These are phyloP conservation scores for Colletotrichum agaves DNA, from an alignment of 2,329 filamentous ascomycete genomes.

Conservation along the genomic window DNA sequence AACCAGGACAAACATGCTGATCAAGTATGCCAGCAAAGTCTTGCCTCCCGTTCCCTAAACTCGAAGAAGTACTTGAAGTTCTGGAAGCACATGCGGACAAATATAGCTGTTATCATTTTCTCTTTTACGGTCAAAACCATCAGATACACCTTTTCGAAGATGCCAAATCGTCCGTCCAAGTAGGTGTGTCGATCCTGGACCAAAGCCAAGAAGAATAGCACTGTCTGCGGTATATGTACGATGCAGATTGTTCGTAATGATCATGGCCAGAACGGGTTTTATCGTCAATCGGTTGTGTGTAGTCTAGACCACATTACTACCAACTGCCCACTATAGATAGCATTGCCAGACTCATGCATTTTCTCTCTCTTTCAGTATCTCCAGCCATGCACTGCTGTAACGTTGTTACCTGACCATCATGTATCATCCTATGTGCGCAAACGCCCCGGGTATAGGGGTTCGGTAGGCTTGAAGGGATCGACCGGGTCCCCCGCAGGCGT, in stretches of 20 bases:
- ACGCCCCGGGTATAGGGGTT: conserved; percentile 57
- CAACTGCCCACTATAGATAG: conserved; percentile 56
- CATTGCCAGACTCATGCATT: too few species aligned
- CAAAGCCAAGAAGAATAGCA: conserved; percentile 62
- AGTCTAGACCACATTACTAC: conserved; percentile 56
- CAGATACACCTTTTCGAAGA: conserved; percentile 66
- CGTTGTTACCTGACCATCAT: too few species aligned
- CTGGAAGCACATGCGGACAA: conserved; percentile 51
- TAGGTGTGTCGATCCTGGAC: conserved; percentile 45
- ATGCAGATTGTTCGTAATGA: conserved; percentile 60
- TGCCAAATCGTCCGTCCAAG: conserved; percentile 47
- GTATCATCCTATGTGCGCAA: conserved; percentile 54
- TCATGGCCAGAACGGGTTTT: conserved; percentile 57
- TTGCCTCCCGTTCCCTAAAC: conserved; percentile 21
- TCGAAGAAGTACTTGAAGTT: conserved; percentile 31
- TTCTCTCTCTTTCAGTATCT: too few species aligned
- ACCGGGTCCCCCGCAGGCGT: conserved; percentile 55
- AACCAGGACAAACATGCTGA: conserved; percentile 53
- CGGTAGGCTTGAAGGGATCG: conserved; percentile 48
- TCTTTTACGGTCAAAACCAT: conserved; percentile 67
- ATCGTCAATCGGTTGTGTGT: conserved; percentile 45
- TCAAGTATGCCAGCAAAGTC: conserved; percentile 50
- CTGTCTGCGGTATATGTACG: conserved; percentile 59
- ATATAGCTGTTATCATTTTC: conserved; percentile 57
- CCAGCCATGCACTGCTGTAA: too few species aligned